These are phyloP conservation scores for Penicillium maclennaniae DNA, from an alignment of 495 filamentous ascomycete genomes.

Conservation along the genomic window DNA sequence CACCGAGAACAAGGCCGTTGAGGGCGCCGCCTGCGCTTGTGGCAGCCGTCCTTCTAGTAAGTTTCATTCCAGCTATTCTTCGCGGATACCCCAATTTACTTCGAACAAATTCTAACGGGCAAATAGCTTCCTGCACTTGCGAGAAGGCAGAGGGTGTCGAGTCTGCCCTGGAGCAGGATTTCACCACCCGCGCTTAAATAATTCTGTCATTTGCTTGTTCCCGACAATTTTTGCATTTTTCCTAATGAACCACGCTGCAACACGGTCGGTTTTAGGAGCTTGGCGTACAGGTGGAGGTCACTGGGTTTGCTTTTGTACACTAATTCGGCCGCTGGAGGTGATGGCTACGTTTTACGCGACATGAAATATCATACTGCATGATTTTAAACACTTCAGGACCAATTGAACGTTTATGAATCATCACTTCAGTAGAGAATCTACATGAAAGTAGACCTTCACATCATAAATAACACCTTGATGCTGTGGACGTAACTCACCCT, in stretches of 20 bases:
- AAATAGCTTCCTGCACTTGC: conserved; percentile 74
- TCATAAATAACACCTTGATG: background rate
- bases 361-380: background rate
- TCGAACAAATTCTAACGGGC: background rate
- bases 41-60: conserved; percentile 67
- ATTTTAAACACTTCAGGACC: background rate
- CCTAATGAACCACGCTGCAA: conserved; percentile 9
- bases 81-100: background rate
- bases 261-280: background rate
- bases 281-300: conserved; percentile 9
- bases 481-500: background rate
- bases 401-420: background rate
- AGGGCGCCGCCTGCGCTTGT: conserved; percentile 66
- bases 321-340: background rate
- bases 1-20: conserved; percentile 63
- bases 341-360: background rate
- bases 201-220: background rate
- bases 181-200: conserved; percentile 55
- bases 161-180: conserved; percentile 64
- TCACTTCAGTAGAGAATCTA: no score
- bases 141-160: conserved; percentile 62
- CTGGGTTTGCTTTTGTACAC: background rate
- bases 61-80: conserved; percentile 16
- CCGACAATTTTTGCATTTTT: conserved; percentile 5
- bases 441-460: no score